Evolutionary conservation across 2,329 filamentous ascomycete genomes (phyloP), one percentile per base, ranked within the genome.

Genomic region (Ambrosiella cleistominuta): DNA sequence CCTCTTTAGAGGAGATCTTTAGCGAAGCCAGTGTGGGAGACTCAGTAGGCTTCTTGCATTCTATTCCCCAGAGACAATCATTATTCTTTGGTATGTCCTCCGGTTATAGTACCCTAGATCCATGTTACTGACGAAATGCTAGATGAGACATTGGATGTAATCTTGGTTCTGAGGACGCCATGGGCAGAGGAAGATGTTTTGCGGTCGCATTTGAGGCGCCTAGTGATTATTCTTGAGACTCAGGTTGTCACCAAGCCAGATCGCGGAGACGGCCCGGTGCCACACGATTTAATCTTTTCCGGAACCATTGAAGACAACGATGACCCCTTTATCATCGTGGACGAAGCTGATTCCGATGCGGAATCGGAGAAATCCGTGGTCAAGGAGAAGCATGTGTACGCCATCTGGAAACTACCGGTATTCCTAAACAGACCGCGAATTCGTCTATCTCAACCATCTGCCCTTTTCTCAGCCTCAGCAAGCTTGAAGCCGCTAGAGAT

Each of bases 131-230:
- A 38, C 19, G 2, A n/a, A 9, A 9, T 5, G 11, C 60, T 71
- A 89, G 86, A 90, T 77, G 86, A 90, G 72, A 80, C 80, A 35
- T 75, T 86, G 59, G 73, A 82, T 62, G 75, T 88, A 15, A 81
- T 86, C 65, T 71, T 89, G 62, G 74, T 87, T 9, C 75, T 90
- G 59, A 78, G 79, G 64, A 82, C 82, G 7, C 81, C 82, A 3
- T 74, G 77, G 65, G 72, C 77, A 58, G 76, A 80, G 58, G 76
- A 84, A 61, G 67, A 72, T 38, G 71, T 72, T 0, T 70, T 88
- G 17, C 74, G 77, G 58, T 74, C 77, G 40, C 80, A 81, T 58
- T 71, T 88, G 40, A 72, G 74, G 54, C 75, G 83, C 59, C 70
- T 89, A n/a, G 73, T 77, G 27, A 75, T 89, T 60, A 79, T 76